Evolutionary conservation across 1,284 basidiomycete genomes (phyloP).

Genomic region (Cryptococcus depauperatus): DNA sequence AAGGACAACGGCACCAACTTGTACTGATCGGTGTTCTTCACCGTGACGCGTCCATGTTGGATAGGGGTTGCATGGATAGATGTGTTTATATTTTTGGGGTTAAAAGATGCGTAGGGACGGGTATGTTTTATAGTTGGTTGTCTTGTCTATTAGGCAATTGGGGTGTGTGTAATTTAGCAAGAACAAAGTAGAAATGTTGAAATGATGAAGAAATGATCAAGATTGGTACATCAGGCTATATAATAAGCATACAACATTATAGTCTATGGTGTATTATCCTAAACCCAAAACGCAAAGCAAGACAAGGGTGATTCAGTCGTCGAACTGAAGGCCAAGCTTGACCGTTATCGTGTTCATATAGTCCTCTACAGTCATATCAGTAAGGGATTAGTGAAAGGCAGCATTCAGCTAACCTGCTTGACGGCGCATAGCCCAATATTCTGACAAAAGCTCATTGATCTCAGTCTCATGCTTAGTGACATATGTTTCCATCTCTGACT

Average conservation of each 20-base stretch:
- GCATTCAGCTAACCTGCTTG: slow-evolving; percentile 55
- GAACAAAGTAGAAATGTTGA: too few relatives aligned
- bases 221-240: too few relatives aligned
- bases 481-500: slow-evolving; percentile 61
- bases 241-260: too few relatives aligned
- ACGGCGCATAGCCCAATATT: slow-evolving; percentile 70
- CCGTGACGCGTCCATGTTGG: background rate
- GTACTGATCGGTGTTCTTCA: slow-evolving; percentile 9
- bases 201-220: too few relatives aligned
- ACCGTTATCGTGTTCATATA: slow-evolving; percentile 41
- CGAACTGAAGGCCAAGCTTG: slow-evolving; percentile 29
- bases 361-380: slow-evolving; percentile 26
- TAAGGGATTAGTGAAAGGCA: background rate
- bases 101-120: too few relatives aligned
- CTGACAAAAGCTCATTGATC: slow-evolving; percentile 63
- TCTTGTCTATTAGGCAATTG: too few relatives aligned
- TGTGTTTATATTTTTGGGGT: background rate
- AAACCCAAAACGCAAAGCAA: too few relatives aligned
- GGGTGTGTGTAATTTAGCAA: too few relatives aligned
- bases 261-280: too few relatives aligned
- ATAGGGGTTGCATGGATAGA: background rate
- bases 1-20: slow-evolving; percentile 29
- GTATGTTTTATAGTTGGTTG: too few relatives aligned
- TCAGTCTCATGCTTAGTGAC: slow-evolving; percentile 62
- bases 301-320: background rate